Conservation (phyloP, 1,284 basidiomycete genomes). For the Austroboletus niveus region DNA sequence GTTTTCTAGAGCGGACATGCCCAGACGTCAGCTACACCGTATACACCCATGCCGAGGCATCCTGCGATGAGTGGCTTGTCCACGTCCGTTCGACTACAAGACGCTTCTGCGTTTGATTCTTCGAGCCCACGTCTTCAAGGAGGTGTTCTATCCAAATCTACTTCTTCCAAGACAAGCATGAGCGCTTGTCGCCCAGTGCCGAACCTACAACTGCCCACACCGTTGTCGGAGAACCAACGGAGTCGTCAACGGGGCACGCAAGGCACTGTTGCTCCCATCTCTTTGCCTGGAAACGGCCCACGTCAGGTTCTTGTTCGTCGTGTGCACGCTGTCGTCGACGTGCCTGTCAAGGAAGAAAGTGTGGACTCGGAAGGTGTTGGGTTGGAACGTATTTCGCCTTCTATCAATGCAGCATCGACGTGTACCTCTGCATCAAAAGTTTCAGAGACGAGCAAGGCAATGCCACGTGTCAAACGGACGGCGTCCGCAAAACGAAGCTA, state of each 20-base stretch:
- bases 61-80: conserved; percentile 13
- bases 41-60: conserved; percentile 26
- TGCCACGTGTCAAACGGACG: conserved; percentile 22
- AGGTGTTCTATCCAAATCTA: conserved; percentile 15
- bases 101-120: conserved; percentile 10
- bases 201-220: conserved; percentile 30
- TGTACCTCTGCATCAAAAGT: conserved; percentile 11
- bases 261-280: background rate
- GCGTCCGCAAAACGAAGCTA: conserved; percentile 27
- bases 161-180: conserved; percentile 10
- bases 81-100: conserved; percentile 20
- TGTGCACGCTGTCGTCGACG: conserved; percentile 43
- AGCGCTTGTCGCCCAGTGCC: conserved; percentile 10
- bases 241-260: conserved; percentile 24
- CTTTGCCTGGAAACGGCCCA: conserved; percentile 13
- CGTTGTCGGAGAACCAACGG: conserved; percentile 32
- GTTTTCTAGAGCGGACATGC: conserved; percentile 27
- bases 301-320: conserved; percentile 38
- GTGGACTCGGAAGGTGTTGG: conserved; percentile 25
- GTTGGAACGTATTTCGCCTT: conserved; percentile 5
- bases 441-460: conserved; percentile 2
- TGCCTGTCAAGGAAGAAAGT: conserved; percentile 46
- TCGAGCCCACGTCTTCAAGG: conserved; percentile 14
- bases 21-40: conserved; percentile 12
- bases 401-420: conserved; percentile 5